Percentiles rank a stretch among this genome's conserved stretches.
These are phyloP conservation scores for Stygiomarasmius scandens DNA, from an alignment of 1,284 basidiomycete genomes.

Conservation along the genomic window DNA sequence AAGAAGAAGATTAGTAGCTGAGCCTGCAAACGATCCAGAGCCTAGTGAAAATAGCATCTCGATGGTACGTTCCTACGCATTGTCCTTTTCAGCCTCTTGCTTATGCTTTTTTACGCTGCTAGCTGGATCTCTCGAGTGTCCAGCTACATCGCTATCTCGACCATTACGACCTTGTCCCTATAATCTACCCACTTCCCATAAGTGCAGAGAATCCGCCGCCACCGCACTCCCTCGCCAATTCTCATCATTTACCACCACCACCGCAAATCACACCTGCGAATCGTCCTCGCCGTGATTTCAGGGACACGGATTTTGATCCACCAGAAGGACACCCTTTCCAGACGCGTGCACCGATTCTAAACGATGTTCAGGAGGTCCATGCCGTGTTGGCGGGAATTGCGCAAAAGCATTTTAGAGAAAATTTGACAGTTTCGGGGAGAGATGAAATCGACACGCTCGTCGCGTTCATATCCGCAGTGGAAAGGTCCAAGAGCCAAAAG, in stretches of 20 bases:
- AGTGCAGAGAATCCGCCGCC: slow-evolving; percentile 66
- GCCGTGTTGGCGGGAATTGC: slow-evolving; percentile 65
- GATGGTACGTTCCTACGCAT: slow-evolving; percentile 36
- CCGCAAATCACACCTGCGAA: slow-evolving; percentile 56
- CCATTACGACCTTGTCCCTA: slow-evolving; percentile 69
- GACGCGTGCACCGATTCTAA: slow-evolving; percentile 60
- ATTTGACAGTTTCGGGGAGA: slow-evolving; percentile 53
- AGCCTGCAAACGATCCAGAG: not conserved
- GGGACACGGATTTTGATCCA: slow-evolving; percentile 68
- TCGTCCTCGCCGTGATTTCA: slow-evolving; percentile 62
- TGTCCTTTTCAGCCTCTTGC: not conserved
- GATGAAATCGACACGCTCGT: slow-evolving; percentile 79
- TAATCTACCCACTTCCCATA: slow-evolving; percentile 60
- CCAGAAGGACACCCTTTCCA: slow-evolving; percentile 33
- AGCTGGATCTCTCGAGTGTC: slow-evolving; percentile 73
- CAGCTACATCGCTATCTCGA: slow-evolving; percentile 70
- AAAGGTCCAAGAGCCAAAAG: slow-evolving; percentile 56
- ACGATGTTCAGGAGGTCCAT: slow-evolving; percentile 71
- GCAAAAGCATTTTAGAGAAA: slow-evolving; percentile 68
- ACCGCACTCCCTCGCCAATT: slow-evolving; percentile 53
- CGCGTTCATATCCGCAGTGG: slow-evolving; percentile 71
- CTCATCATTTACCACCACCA: slow-evolving; percentile 50
- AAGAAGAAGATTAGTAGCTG: slow-evolving; percentile 59
- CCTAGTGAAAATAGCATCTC: slow-evolving; percentile 40
- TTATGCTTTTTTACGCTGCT: slow-evolving; percentile 4